phyloP scores from a whole-genome alignment of 2,329 filamentous ascomycete genomes.

The Aspergillus quadricinctus region DNA sequence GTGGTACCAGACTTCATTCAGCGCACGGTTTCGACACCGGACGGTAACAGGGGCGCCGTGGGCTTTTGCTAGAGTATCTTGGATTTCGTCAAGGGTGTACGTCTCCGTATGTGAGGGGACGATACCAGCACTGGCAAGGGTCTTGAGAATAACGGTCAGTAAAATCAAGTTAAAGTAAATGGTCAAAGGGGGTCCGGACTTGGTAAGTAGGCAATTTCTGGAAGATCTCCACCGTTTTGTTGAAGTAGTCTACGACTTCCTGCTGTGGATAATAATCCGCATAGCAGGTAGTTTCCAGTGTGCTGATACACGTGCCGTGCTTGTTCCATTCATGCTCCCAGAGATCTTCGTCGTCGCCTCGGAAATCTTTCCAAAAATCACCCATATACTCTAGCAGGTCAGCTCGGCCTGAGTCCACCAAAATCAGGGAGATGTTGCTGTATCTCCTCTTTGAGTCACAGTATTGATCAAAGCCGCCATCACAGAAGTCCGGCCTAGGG shows the following conservation, averaged over 20 bases:
- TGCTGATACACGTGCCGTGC: constrained; percentile 71
- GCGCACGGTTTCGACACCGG: constrained; percentile 47
- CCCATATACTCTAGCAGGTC: constrained; percentile 64
- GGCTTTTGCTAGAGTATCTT: constrained; percentile 52
- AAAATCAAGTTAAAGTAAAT: constrained; percentile 3
- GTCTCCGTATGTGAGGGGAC: constrained; percentile 49
- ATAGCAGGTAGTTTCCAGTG: constrained; percentile 65
- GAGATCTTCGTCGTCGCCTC: constrained; percentile 59
- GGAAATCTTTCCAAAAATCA: constrained; percentile 67
- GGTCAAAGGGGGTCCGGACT: constrained; percentile 26
- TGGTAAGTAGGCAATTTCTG: constrained; percentile 62
- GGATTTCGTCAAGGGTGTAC: constrained; percentile 57
- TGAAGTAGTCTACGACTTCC: constrained; percentile 67
- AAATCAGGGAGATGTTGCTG: constrained; percentile 61
- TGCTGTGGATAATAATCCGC: constrained; percentile 54
- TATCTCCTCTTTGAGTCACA: constrained; percentile 62
- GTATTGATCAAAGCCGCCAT: constrained; percentile 63
- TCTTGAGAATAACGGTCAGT: constrained; percentile 25
- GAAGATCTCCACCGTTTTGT: constrained; percentile 62
- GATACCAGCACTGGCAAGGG: constrained; percentile 59
- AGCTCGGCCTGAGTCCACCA: constrained; percentile 51
- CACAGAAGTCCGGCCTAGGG: constrained; percentile 60
- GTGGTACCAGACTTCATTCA: constrained; percentile 59
- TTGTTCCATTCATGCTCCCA: constrained; percentile 75
- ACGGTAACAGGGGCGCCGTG: constrained; percentile 56